Percentiles rank a stretch among this genome's conserved stretches.
phyloP scores from a whole-genome alignment of 106 monocot species.

The Gastrodia elata region DNA sequence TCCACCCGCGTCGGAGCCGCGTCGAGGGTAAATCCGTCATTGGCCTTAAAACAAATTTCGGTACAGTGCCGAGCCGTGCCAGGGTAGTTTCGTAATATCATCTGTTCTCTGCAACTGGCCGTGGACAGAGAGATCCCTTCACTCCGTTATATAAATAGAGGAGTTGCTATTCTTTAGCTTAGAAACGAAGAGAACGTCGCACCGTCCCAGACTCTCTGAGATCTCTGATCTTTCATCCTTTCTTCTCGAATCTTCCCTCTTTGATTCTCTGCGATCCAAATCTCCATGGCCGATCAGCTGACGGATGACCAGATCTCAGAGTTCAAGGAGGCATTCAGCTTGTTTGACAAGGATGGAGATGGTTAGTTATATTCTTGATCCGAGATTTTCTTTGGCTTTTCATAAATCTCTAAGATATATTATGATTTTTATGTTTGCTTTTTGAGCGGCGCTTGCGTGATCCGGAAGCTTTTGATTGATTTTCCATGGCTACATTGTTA shows the following conservation, averaged over 20 bases:
- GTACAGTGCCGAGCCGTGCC: no score
- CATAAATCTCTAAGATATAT: background rate
- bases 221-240: background rate
- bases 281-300: slow-evolving; percentile 22
- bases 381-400: background rate
- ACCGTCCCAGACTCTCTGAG: background rate
- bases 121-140: background rate
- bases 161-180: background rate
- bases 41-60: no score
- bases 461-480: background rate
- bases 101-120: background rate
- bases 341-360: slow-evolving; percentile 38
- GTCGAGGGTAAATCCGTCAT: no score
- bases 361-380: slow-evolving; percentile 7
- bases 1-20: no score
- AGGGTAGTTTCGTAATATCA: background rate
- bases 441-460: background rate
- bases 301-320: slow-evolving; percentile 30
- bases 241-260: background rate
- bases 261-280: background rate
- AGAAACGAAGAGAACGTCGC: background rate
- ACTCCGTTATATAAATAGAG: background rate
- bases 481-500: background rate
- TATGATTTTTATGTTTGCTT: background rate
- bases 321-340: slow-evolving; percentile 36